Base-by-base conservation (phyloP, 2,329 filamentous ascomycete species). In the Chrysoporthe austroafricana region DNA sequence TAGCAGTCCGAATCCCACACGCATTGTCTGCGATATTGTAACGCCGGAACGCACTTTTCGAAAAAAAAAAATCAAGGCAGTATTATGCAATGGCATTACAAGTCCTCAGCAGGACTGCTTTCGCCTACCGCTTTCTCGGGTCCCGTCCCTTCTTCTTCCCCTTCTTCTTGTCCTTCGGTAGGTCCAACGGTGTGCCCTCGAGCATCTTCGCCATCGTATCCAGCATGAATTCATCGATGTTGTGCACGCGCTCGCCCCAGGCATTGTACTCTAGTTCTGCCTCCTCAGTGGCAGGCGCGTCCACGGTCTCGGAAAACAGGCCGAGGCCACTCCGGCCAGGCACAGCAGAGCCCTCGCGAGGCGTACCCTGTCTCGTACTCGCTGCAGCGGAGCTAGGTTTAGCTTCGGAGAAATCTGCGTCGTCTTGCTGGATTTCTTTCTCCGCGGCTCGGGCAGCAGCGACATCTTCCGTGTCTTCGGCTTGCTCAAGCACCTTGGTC, bases 381-480 rank as follows among this genome's bases (percentile, higher is more conserved):
- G 85, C 86, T 1, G 82, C 76, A 3, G 84, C 84, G 0, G 85
- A 86, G 1, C 79, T 76, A 66, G 85, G 79, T 76, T 88, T 87
- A 14, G 54, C 43, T 74, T 94, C 92, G 2, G 89, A 89, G 72
- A 97, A 97, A 75, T 97, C 94, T 4, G 88, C 92, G 58, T 94
- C 93, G 72, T 97, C 93, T 34, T 92, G 91, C 73, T 93, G 89
- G 59, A 96, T 90, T 77, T 99, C 96, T 75, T 92, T 96, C 76
- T 96, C 91, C 0, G 96, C 96, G 11, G 91, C 87, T 63, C 92
- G 91, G 2, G 96, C 96, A 0, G 96, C 96, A 36, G 89, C 90
- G 16, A 95, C 92, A 76, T 99, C 96, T 76, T 99, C 96, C 60
- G 88, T 88, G 74, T 99, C 96, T 79, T 99, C 96, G 0, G 94